phyloP scores from a whole-genome alignment of 2,329 filamentous ascomycete genomes.

The Aspergillus aculeatus region DNA sequence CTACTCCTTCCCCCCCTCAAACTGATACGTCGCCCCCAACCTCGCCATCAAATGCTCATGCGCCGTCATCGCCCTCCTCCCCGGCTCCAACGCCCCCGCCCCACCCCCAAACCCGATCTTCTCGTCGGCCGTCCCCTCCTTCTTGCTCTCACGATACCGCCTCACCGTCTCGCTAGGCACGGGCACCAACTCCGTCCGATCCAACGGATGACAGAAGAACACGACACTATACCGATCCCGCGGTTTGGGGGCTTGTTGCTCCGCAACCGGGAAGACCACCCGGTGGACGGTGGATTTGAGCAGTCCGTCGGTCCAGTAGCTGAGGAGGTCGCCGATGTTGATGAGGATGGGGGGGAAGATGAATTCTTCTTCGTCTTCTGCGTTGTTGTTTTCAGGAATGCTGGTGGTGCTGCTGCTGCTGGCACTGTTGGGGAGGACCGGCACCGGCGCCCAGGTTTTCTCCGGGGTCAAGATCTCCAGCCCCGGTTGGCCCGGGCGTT shows the following conservation, averaged over 20 bases:
- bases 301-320: conserved; percentile 87
- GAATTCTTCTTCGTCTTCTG: conserved; percentile 35
- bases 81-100: conserved; percentile 32
- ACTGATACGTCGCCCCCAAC: conserved; percentile 59
- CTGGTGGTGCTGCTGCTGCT: not conserved
- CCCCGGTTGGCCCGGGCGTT: conserved; percentile 78
- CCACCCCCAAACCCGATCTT: conserved; percentile 45
- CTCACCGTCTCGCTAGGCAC: conserved; percentile 55
- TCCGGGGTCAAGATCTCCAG: conserved; percentile 72
- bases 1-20: conserved; percentile 27
- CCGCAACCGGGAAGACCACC: conserved; percentile 67
- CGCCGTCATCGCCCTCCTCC: conserved; percentile 52
- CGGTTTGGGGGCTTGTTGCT: conserved; percentile 30
- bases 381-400: not conserved
- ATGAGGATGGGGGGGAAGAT: conserved; percentile 67
- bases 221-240: conserved; percentile 58
- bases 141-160: conserved; percentile 35
- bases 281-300: conserved; percentile 86
- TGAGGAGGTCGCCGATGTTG: conserved; percentile 70
- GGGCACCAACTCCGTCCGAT: conserved; percentile 53
- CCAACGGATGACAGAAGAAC: conserved; percentile 63
- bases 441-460: conserved; percentile 62
- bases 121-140: conserved; percentile 27
- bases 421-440: conserved; percentile 55
- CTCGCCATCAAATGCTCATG: conserved; percentile 58